Percentiles rank a stretch among this genome's conserved stretches.
Evolutionary conservation across 2,329 filamentous ascomycete genomes (phyloP).

Genomic region (Penicillium palitans): DNA sequence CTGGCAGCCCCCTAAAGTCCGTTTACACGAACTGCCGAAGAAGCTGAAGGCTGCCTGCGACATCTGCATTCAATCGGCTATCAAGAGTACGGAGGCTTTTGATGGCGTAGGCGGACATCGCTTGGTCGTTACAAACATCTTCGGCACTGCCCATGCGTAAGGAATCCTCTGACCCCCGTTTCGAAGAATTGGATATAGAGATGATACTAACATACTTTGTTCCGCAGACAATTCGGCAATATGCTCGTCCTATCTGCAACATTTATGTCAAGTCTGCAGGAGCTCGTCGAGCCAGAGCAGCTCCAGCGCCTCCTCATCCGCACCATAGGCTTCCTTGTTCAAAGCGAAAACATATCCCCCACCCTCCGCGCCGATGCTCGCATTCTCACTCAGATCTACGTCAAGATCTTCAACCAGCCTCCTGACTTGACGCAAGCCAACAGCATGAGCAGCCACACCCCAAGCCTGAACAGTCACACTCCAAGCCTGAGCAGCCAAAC

Average conservation of each 20-base stretch:
- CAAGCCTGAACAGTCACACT: neutral
- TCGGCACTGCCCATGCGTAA: constrained; percentile 13
- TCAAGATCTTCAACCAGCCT: constrained; percentile 44
- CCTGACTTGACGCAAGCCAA: neutral
- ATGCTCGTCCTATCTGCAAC: constrained; percentile 85
- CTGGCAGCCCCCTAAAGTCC: constrained; percentile 22
- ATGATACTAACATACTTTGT: constrained; percentile 25
- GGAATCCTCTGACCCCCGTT: neutral
- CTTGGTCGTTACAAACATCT: constrained; percentile 10
- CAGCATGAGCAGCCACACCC: neutral
- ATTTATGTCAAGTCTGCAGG: constrained; percentile 65
- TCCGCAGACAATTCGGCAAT: constrained; percentile 87
- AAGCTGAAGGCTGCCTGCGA: constrained; percentile 37
- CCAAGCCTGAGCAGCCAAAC: constrained; percentile 2
- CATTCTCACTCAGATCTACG: constrained; percentile 63
- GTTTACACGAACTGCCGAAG: constrained; percentile 35
- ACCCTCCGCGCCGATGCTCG: constrained; percentile 71
- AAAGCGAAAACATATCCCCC: constrained; percentile 71
- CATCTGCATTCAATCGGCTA: constrained; percentile 3
- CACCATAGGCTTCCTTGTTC: constrained; percentile 74
- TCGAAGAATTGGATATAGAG: no score
- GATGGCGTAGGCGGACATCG: constrained; percentile 9
- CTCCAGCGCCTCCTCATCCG: constrained; percentile 65
- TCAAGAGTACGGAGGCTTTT: constrained; percentile 10
- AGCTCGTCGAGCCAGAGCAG: constrained; percentile 57